Conservation (phyloP, 2,329 filamentous ascomycete species). For the Fusarium temperatum region DNA sequence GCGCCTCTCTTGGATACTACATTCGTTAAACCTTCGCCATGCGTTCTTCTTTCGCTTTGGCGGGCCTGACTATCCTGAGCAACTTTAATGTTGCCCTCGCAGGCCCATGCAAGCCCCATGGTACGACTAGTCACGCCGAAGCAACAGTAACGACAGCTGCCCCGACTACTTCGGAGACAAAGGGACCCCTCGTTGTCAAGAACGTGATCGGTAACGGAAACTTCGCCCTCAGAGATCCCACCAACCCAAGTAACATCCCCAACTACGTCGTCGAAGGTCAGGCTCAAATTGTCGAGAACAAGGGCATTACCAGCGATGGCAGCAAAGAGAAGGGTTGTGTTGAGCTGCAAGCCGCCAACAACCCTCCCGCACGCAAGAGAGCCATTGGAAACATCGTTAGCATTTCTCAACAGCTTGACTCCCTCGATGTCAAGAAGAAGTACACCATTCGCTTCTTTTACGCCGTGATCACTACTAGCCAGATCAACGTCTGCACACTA, state of each 20-base stretch:
- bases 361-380: neutral
- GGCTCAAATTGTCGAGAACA: neutral
- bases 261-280: neutral
- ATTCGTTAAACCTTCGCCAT: neutral
- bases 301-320: constrained; percentile 6
- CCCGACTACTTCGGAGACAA: neutral
- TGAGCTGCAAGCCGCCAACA: neutral
- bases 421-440: neutral
- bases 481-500: constrained; percentile 6
- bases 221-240: neutral
- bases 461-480: neutral
- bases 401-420: constrained; percentile 10
- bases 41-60: neutral
- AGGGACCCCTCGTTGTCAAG: neutral
- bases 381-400: neutral
- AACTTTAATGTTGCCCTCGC: neutral
- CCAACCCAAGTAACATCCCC: neutral
- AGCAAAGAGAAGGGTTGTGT: constrained; percentile 17
- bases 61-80: neutral
- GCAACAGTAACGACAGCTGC: neutral
- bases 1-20: too few species aligned
- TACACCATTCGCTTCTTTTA: constrained; percentile 35
- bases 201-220: constrained; percentile 15
- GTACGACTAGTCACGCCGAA: neutral
- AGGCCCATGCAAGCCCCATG: constrained; percentile 7